Evolutionary conservation across 1,284 basidiomycete species (phyloP).

Genomic region (Papiliotrema flavescens): DNA sequence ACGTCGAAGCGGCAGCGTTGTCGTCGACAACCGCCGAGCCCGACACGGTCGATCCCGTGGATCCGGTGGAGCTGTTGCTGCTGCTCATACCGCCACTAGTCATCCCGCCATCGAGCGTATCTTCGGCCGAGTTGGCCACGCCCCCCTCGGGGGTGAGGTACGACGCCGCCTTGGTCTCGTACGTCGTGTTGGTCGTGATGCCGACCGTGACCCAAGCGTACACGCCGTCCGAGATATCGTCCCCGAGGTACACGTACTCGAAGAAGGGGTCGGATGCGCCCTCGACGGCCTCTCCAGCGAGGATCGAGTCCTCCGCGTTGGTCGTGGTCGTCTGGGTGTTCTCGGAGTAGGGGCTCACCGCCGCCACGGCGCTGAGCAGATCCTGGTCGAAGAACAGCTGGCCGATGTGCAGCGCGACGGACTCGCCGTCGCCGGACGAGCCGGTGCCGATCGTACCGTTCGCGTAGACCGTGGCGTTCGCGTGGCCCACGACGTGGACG

Average conservation of each 20-base stretch:
- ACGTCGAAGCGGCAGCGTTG: not conserved
- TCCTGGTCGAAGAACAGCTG: slow-evolving; percentile 52
- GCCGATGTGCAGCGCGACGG: slow-evolving; percentile 46
- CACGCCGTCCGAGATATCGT: slow-evolving; percentile 15
- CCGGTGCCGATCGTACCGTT: slow-evolving; percentile 44
- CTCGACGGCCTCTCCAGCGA: slow-evolving; percentile 9
- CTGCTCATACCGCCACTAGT: no score
- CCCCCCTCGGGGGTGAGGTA: slow-evolving; percentile 11
- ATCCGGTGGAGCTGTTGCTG: no score
- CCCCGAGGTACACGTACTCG: slow-evolving; percentile 20
- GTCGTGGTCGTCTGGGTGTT: slow-evolving; percentile 25
- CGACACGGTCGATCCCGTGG: not conserved
- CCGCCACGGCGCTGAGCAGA: slow-evolving; percentile 46
- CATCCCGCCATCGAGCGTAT: not conserved
- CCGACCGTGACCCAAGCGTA: slow-evolving; percentile 22
- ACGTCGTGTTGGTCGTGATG: slow-evolving; percentile 9
- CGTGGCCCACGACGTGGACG: slow-evolving; percentile 22
- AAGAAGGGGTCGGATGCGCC: slow-evolving; percentile 18
- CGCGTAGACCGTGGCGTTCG: slow-evolving; percentile 10
- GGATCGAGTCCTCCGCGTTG: slow-evolving; percentile 16
- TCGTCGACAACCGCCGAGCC: not conserved
- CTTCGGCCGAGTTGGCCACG: slow-evolving; percentile 4
- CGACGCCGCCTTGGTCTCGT: slow-evolving; percentile 6
- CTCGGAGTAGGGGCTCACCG: slow-evolving; percentile 44
- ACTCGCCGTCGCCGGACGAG: slow-evolving; percentile 11